These are phyloP conservation scores for Paramecium primaurelia DNA, from an alignment of 73 alveolate genomes.

Conservation along the genomic window DNA sequence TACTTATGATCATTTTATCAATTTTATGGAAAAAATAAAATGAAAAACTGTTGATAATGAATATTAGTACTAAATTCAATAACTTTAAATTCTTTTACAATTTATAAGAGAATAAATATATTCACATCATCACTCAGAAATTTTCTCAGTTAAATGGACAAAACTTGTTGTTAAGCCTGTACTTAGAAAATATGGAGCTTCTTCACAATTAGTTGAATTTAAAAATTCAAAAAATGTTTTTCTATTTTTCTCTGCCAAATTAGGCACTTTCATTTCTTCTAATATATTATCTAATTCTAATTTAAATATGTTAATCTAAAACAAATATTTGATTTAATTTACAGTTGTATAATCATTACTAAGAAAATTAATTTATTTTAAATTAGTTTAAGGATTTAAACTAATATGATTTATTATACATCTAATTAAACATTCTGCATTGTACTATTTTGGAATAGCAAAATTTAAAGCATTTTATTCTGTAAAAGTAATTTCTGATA, in stretches of 20 bases:
- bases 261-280: background rate
- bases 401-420: background rate
- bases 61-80: background rate
- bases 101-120: background rate
- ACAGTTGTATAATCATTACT: slow-evolving; percentile 3
- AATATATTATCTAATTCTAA: background rate
- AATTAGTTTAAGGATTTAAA: background rate
- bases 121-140: background rate
- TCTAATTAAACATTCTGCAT: background rate
- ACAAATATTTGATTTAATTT: background rate
- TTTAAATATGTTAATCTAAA: background rate
- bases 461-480: slow-evolving; percentile 7
- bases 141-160: background rate
- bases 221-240: background rate
- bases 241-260: background rate
- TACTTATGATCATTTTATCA: background rate
- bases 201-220: background rate
- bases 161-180: background rate
- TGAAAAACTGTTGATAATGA: background rate
- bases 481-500: background rate
- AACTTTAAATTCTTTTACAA: background rate
- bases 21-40: background rate
- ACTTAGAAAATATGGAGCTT: background rate
- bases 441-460: background rate
- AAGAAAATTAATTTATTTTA: background rate